A percentile compares a stretch with the other conserved stretches of the same genome.
These are phyloP conservation scores for Trichoderma citrinoviride DNA, from an alignment of 2,329 filamentous ascomycete species.

Conservation along the genomic window DNA sequence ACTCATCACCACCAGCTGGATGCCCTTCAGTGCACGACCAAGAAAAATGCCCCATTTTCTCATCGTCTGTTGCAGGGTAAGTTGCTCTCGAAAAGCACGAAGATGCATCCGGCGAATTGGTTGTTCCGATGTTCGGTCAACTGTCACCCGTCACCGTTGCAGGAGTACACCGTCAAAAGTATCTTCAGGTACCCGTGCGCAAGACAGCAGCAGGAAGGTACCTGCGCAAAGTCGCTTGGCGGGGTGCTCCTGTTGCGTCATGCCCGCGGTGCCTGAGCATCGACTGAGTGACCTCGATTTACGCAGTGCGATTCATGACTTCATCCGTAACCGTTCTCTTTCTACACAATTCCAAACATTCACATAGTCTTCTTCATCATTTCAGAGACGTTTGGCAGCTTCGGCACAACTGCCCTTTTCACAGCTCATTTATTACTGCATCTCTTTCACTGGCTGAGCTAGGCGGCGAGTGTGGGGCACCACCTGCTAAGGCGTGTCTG, in stretches of 20 bases:
- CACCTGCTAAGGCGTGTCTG: neutral
- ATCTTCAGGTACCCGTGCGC: slow-evolving; percentile 13
- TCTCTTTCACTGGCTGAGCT: neutral
- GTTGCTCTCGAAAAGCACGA: neutral
- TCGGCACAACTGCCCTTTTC: neutral
- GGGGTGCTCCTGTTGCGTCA: slow-evolving; percentile 32
- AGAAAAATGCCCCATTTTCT: too few relatives aligned
- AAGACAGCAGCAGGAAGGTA: slow-evolving; percentile 4
- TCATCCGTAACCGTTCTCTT: neutral
- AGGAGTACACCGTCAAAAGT: neutral
- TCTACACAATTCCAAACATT: too few relatives aligned
- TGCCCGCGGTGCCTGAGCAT: slow-evolving; percentile 31
- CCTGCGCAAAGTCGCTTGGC: slow-evolving; percentile 14
- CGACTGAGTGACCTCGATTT: neutral
- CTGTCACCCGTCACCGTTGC: neutral
- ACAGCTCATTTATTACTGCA: neutral
- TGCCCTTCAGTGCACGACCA: too few relatives aligned
- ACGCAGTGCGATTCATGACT: neutral
- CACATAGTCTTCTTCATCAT: too few relatives aligned
- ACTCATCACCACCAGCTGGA: too few relatives aligned
- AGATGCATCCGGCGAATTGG: slow-evolving; percentile 17
- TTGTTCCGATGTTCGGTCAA: neutral
- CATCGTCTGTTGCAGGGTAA: neutral
- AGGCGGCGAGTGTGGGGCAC: slow-evolving; percentile 11
- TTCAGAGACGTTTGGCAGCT: too few relatives aligned